Conservation (phyloP, 768 basidiomycete genomes). For the Tremella mesenterica region DNA sequence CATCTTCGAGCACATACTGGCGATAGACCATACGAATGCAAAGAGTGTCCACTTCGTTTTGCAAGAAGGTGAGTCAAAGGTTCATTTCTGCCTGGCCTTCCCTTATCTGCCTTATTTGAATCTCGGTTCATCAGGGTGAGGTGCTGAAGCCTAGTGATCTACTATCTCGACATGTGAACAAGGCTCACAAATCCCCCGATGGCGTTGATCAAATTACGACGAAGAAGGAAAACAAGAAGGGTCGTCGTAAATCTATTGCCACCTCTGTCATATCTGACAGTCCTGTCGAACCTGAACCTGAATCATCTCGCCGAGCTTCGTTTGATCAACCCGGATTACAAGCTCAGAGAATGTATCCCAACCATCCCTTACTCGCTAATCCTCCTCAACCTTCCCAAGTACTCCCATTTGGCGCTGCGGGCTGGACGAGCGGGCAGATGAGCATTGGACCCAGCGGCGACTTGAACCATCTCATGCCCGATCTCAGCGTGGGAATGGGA, state of each 20-base stretch:
- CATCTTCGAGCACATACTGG: constrained; percentile 43
- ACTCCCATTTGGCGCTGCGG: neutral
- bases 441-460: neutral
- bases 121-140: neutral
- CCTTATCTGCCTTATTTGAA: neutral
- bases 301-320: neutral
- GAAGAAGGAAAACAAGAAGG: constrained; percentile 25
- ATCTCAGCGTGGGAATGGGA: too few relatives aligned
- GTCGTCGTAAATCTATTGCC: constrained; percentile 24
- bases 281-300: neutral
- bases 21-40: constrained; percentile 41
- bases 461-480: too few relatives aligned
- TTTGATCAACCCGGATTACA: neutral
- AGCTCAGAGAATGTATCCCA: constrained; percentile 1
- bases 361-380: neutral
- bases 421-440: too few relatives aligned
- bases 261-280: neutral
- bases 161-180: constrained; percentile 43
- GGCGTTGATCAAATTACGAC: constrained; percentile 10
- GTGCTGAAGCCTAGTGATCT: constrained; percentile 29
- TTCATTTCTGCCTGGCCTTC: too few relatives aligned
- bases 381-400: neutral
- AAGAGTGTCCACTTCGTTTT: constrained; percentile 37
- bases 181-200: constrained; percentile 36
- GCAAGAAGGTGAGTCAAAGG: constrained; percentile 33